Conservation (phyloP, 2,329 filamentous ascomycete genomes). For the Arachnomyces sp. region DNA sequence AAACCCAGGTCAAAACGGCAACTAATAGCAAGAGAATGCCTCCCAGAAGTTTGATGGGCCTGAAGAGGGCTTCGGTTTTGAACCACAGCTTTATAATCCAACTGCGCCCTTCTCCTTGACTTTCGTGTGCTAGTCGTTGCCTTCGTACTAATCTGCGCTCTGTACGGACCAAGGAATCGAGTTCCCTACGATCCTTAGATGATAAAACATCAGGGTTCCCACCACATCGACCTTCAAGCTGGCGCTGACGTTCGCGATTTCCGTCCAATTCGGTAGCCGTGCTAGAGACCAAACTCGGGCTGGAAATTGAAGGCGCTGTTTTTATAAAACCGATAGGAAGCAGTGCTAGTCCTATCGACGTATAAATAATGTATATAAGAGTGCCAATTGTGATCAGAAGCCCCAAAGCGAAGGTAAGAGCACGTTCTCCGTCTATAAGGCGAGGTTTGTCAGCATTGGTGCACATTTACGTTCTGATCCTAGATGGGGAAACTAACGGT, state of each 20-base stretch:
- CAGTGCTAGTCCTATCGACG: constrained; percentile 77
- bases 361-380: constrained; percentile 80
- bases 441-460: constrained; percentile 7
- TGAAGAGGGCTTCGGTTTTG: constrained; percentile 72
- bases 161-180: constrained; percentile 79
- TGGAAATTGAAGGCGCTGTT: constrained; percentile 77
- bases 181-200: constrained; percentile 77
- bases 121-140: constrained; percentile 64
- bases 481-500: constrained; percentile 49
- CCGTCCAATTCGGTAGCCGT: constrained; percentile 74
- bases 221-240: constrained; percentile 77
- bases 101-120: constrained; percentile 62
- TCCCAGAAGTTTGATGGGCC: constrained; percentile 80
- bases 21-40: constrained; percentile 71
- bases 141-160: constrained; percentile 87
- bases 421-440: constrained; percentile 69
- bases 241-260: constrained; percentile 85
- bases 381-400: constrained; percentile 83
- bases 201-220: constrained; percentile 69
- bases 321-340: constrained; percentile 89
- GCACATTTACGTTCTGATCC: constrained; percentile 1
- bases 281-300: constrained; percentile 66
- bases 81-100: constrained; percentile 68
- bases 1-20: constrained; percentile 70
- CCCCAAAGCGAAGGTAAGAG: constrained; percentile 80